These are phyloP conservation scores for Tremella fuciformis DNA, from an alignment of 768 basidiomycete genomes.

Conservation along the genomic window DNA sequence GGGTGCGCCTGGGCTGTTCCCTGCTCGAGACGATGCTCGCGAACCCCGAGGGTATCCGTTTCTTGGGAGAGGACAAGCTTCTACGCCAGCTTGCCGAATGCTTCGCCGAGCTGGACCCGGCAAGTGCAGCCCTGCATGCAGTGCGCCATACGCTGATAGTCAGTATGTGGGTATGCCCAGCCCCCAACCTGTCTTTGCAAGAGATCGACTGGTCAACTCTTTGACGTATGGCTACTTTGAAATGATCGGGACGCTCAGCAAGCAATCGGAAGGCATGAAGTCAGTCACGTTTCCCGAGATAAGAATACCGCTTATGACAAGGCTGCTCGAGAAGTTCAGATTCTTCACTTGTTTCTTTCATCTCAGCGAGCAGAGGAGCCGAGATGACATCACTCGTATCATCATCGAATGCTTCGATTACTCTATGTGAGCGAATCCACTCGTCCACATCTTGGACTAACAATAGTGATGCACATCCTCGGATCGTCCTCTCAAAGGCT, in stretches of 20 bases:
- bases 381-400: conserved; percentile 86
- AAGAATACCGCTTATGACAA: conserved; percentile 44
- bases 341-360: conserved; percentile 96
- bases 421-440: conserved; percentile 63
- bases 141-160: conserved; percentile 2
- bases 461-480: conserved; percentile 82
- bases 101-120: conserved; percentile 90
- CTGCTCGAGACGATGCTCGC: conserved; percentile 77
- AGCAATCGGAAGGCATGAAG: conserved; percentile 84
- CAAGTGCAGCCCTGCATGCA: conserved; percentile 51
- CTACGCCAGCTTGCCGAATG: conserved; percentile 76
- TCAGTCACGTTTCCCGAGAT: conserved; percentile 53
- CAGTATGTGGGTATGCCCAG: conserved; percentile 33
- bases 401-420: conserved; percentile 92
- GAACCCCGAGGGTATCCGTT: conserved; percentile 77
- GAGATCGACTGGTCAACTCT: conserved; percentile 72
- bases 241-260: conserved; percentile 89
- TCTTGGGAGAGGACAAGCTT: conserved; percentile 81
- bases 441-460: background rate
- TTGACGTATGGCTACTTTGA: conserved; percentile 91
- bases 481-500: conserved; percentile 89
- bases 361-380: conserved; percentile 79
- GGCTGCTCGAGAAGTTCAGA: conserved; percentile 83
- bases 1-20: conserved; percentile 80
- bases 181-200: conserved; percentile 62